Evolutionary conservation across 1,284 basidiomycete genomes (phyloP), one percentile per base, ranked within the genome.

Genomic region (Trametes hirsuta): DNA sequence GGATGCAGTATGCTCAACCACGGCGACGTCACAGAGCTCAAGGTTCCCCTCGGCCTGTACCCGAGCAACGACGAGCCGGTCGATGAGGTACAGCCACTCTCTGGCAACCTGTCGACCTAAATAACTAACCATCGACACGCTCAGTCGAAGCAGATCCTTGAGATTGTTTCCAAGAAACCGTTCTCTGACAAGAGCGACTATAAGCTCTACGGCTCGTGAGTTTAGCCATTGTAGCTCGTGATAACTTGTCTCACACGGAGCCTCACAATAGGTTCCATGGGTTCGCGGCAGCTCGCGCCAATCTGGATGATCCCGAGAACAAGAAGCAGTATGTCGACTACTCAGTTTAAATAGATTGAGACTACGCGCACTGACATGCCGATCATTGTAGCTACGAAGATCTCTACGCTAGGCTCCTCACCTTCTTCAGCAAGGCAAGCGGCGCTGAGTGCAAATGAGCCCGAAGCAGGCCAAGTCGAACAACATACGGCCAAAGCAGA

Each of bases 211-310:
- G 63, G 81, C 58, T 83, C 84, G 83, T 83, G 64, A 55, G 74
- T 71, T 14, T 44, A n/a, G 5, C 41, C 41, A 15, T 11, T 15
- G 6, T 18, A 55, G 11, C 21, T 15, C n/a, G 54, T 14, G 53
- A 14, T 25, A 61, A 36, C 44, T 40, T 14, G 22, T 36, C 53
- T 66, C 3, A 62, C 54, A 9, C 53, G 59, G 71, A 5, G 56
- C 15, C 3, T 30, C 37, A 30, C n/a, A 9, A 4, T 59, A 86
- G 84, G 72, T 84, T 85, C 74, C 88, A 90, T 69, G 88, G 88
- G 41, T 90, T 86, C 81, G 88, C 88, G 4, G 88, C 86, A 8
- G 89, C 89, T 3, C 81, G 89, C 49, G 88, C 83, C 1, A 76
- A 91, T 69, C 76, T 91, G 50, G 79, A 82, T 46, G 79, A 90